These are phyloP conservation scores for Talaromyces liani DNA, from an alignment of 495 filamentous ascomycete genomes.

Conservation along the genomic window DNA sequence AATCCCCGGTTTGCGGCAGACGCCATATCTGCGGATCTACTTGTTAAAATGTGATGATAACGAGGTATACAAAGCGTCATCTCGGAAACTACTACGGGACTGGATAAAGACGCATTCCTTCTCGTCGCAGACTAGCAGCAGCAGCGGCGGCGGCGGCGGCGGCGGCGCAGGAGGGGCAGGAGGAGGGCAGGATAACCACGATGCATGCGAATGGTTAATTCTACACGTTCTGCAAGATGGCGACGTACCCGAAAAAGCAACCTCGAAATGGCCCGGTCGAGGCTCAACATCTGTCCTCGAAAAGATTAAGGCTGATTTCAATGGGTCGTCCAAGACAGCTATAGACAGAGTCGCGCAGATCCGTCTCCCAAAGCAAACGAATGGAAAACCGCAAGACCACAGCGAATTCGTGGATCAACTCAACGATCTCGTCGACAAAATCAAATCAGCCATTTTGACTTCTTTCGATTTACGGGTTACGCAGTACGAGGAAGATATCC, in stretches of 20 bases:
- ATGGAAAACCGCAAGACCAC: conserved; percentile 43
- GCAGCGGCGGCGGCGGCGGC: conserved; percentile 27
- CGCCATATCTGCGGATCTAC: conserved; percentile 88
- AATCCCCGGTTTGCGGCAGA: conserved; percentile 88
- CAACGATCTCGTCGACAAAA: conserved; percentile 76
- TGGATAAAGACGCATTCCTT: conserved; percentile 79
- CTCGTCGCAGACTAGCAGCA: conserved; percentile 24
- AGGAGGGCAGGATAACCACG: conserved; percentile 67
- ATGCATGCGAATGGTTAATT: conserved; percentile 96
- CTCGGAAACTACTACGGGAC: conserved; percentile 71
- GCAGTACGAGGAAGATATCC: conserved; percentile 96
- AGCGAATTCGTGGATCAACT: conserved; percentile 66
- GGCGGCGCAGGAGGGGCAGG: conserved; percentile 18
- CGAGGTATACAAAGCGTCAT: conserved; percentile 77
- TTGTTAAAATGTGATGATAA: conserved; percentile 89
- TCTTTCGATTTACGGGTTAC: conserved; percentile 87
- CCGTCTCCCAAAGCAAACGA: conserved; percentile 50
- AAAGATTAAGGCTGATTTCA: conserved; percentile 88
- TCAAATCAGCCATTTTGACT: conserved; percentile 77
- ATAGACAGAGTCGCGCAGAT: conserved; percentile 82
- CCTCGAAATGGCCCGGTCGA: conserved; percentile 68
- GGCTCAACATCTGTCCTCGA: conserved; percentile 76
- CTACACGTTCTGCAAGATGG: conserved; percentile 72
- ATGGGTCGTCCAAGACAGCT: conserved; percentile 70
- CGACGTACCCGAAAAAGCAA: conserved; percentile 58